Percentiles rank a stretch among this genome's conserved stretches.
Conservation (phyloP, 2,329 filamentous ascomycete species). For the Penicillium palitans region DNA sequence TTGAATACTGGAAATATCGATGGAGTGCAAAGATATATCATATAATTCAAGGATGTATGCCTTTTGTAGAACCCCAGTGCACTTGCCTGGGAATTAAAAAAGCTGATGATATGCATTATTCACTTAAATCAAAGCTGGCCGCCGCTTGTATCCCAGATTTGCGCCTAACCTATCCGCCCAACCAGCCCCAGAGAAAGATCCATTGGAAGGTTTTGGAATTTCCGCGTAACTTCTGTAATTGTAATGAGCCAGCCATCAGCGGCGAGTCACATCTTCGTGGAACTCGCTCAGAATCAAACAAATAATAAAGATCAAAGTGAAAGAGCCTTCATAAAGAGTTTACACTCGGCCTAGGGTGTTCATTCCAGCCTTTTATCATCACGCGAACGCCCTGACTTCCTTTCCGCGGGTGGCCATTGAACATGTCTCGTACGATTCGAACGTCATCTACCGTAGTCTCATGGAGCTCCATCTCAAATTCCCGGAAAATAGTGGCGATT, state of each 20-base stretch:
- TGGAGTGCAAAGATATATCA: not conserved
- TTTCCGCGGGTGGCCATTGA: slow-evolving; percentile 18
- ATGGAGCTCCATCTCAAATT: slow-evolving; percentile 34
- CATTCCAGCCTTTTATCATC: slow-evolving; percentile 11
- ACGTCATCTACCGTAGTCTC: slow-evolving; percentile 36
- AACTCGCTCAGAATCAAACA: not conserved
- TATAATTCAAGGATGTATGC: not conserved
- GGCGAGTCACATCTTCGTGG: not conserved
- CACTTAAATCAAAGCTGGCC: not conserved
- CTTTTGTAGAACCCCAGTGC: not conserved
- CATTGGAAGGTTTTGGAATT: not conserved
- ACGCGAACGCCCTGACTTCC: slow-evolving; percentile 24
- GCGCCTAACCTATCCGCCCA: not conserved
- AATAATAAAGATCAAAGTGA: not conserved
- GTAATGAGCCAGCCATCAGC: not conserved
- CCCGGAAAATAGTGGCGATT: slow-evolving; percentile 31
- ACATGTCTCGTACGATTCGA: slow-evolving; percentile 28
- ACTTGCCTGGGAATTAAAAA: not conserved
- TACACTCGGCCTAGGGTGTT: not conserved
- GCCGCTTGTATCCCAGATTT: not conserved
- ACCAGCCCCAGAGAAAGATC: not conserved
- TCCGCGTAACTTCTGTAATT: not conserved
- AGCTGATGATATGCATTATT: not conserved
- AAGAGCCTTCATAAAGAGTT: not conserved
- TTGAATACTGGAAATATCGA: not conserved